phyloP scores from a whole-genome alignment of 2,329 filamentous ascomycete genomes.

The Ophiostoma quercus region DNA sequence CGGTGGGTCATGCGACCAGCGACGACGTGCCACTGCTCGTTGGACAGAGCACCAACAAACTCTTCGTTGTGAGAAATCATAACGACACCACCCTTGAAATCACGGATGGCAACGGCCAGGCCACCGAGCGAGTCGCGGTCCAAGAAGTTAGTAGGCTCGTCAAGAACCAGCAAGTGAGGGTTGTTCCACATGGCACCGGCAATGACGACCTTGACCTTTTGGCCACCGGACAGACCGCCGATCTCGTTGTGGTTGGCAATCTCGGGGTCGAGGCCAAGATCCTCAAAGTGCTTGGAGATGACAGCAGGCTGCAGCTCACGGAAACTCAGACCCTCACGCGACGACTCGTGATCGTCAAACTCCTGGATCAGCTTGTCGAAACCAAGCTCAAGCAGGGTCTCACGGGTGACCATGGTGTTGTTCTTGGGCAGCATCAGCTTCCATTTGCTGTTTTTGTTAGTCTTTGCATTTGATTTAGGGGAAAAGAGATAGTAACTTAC shows the following conservation, averaged over 20 bases:
- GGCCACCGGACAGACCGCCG: constrained; percentile 87
- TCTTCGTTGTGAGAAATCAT: constrained; percentile 99
- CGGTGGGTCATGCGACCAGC: constrained; percentile 83
- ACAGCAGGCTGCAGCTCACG: constrained; percentile 86
- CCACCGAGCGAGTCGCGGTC: constrained; percentile 96
- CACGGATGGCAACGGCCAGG: constrained; percentile 93
- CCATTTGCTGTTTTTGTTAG: constrained; percentile 67
- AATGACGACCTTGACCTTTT: constrained; percentile 98
- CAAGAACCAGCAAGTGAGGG: constrained; percentile 91
- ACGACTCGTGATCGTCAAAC: constrained; percentile 97
- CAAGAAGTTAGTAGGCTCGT: constrained; percentile 99
- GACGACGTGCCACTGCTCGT: constrained; percentile 92
- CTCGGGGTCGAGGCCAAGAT: constrained; percentile 90
- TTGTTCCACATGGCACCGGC: constrained; percentile 98
- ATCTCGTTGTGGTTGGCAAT: constrained; percentile 99
- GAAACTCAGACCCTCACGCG: constrained; percentile 96
- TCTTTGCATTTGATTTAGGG: constrained; percentile 24
- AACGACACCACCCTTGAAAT: constrained; percentile 96
- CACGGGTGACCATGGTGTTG: constrained; percentile 88
- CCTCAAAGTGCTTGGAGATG: constrained; percentile 97
- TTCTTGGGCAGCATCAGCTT: constrained; percentile 78
- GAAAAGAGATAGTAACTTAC: neutral
- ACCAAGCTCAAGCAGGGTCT: constrained; percentile 78
- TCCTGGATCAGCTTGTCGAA: constrained; percentile 94
- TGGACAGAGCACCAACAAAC: constrained; percentile 91